Evolutionary conservation across 2,329 filamentous ascomycete genomes (phyloP), one percentile per base, ranked within the genome.

Genomic region (Trichoderma endophyticum): DNA sequence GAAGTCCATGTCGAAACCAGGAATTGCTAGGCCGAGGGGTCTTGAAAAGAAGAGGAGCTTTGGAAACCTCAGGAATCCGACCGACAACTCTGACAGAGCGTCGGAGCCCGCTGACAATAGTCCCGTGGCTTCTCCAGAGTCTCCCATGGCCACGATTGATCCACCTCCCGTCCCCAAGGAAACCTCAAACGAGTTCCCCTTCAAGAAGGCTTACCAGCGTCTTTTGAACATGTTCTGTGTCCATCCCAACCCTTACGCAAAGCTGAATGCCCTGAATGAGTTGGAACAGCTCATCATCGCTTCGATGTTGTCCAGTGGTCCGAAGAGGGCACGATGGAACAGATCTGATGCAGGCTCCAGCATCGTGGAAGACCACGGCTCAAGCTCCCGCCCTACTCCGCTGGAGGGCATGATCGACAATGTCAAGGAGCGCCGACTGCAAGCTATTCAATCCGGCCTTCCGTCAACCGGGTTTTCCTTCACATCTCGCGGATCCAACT

Each of bases 161-260:
- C 62, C 71, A 39, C 51, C 28, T 64, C 76, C 77, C 11, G 61
- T 73, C 6, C 75, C 77, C 7, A 79, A 77, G 36, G 80, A 81
- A 5, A 73, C 72, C 6, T 77, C 75, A 7, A 74, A 82, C 2
- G 90, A 92, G 51, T 97, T 97, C 76, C 93, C 93, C 0, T 98
- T 95, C 78, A 89, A 89, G 66, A 89, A 90, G 75, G 92, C 94
- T 0, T 98, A 97, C 78, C 87, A 90, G 75, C 90, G 91, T 14
- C 85, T 98, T 1, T 85, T 98, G 36, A 90, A 90, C 74, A 94
- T 94, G 83, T 97, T 99, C 76, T 94, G 93, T 56, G 93, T 95
- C 4, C 93, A 97, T 75, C 93, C 93, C 0, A 97, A 96, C 78
- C 96, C 96, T 0, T 92, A 92, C 75, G 87, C 89, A 26, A 99